These are phyloP conservation scores for Chlamydomonas incerta DNA, from an alignment of 139 green algal species.

Conservation along the genomic window DNA sequence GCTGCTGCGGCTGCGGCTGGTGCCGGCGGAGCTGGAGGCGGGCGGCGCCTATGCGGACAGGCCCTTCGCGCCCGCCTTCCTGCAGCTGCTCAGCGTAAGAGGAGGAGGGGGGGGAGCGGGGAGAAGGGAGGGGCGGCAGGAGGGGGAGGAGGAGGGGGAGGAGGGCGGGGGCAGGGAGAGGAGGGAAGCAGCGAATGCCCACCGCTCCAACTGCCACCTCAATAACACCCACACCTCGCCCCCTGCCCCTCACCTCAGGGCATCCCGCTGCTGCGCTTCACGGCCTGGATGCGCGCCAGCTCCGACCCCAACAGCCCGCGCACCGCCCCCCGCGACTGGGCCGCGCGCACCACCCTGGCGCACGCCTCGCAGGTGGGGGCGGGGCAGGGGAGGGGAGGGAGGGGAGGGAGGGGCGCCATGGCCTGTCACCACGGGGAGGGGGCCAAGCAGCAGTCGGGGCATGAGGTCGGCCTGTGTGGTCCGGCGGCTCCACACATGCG, in stretches of 20 bases:
- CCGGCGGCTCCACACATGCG: no score
- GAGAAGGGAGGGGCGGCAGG: no score
- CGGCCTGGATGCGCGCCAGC: not conserved
- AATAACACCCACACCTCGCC: not conserved
- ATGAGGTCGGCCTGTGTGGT: no score
- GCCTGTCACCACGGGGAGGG: no score
- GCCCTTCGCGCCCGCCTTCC: not conserved
- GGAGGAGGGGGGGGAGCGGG: not conserved
- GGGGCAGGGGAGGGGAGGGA: not conserved
- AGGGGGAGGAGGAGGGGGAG: no score
- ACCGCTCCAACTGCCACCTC: not conserved
- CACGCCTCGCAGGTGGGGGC: conserved; percentile 10
- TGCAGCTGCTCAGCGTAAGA: not conserved
- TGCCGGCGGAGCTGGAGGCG: not conserved
- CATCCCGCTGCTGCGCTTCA: conserved; percentile 18
- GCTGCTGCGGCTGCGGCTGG: conserved; percentile 6
- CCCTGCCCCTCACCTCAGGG: not conserved
- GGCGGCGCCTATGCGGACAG: not conserved
- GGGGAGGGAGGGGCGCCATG: not conserved
- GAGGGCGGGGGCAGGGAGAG: not conserved
- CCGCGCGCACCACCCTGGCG: not conserved
- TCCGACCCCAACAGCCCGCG: conserved; percentile 2
- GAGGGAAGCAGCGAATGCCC: no score
- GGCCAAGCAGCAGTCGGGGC: no score
- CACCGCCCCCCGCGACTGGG: not conserved